These are phyloP conservation scores for Passiflora organensis DNA, from an alignment of 345 rosid genomes.

Conservation along the genomic window DNA sequence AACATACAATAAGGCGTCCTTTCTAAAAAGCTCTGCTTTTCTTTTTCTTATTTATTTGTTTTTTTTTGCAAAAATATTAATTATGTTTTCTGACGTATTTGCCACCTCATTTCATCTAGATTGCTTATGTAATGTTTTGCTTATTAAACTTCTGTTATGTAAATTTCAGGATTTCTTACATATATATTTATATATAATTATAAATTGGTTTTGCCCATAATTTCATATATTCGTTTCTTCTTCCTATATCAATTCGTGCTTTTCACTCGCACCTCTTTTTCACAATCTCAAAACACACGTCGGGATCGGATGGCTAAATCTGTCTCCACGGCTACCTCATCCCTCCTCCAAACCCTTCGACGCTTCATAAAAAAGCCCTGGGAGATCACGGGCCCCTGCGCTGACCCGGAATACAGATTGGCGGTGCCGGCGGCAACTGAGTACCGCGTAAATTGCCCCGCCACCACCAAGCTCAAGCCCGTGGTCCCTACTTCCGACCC, in stretches of 20 bases:
- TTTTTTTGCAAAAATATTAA: neutral
- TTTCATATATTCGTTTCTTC: too few relatives aligned
- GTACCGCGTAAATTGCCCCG: conserved; percentile 73
- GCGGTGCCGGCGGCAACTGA: conserved; percentile 62
- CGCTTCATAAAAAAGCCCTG: conserved; percentile 85
- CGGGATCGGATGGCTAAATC: conserved; percentile 86
- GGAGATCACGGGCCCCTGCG: conserved; percentile 93
- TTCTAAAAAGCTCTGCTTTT: neutral
- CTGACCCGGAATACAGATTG: conserved; percentile 66
- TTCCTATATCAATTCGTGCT: too few relatives aligned
- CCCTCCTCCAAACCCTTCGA: conserved; percentile 55
- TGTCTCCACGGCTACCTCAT: conserved; percentile 34
- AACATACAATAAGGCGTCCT: neutral
- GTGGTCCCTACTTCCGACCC: conserved; percentile 75
- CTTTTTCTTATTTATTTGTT: neutral
- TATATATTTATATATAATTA: neutral
- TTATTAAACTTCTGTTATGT: too few relatives aligned
- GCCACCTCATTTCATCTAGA: neutral
- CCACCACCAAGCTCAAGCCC: conserved; percentile 45
- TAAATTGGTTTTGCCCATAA: too few relatives aligned
- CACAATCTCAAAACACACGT: too few relatives aligned
- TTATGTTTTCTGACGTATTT: neutral
- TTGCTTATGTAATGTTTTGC: too few relatives aligned
- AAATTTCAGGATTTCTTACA: neutral
- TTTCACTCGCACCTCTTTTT: neutral